Base-by-base conservation (phyloP, 345 rosid species). In the Citrus glauca region DNA sequence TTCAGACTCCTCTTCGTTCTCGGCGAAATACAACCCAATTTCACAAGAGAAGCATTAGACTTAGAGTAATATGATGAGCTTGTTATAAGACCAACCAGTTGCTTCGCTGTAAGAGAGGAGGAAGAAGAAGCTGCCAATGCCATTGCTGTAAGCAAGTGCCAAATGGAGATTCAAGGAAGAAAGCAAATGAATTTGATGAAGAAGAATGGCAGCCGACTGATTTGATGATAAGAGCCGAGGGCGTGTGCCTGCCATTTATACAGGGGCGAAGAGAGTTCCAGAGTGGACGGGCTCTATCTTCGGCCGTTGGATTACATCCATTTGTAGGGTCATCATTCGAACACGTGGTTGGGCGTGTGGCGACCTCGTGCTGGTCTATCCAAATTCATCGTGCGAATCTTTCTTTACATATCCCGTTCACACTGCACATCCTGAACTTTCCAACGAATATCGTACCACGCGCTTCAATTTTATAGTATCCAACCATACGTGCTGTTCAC, bases 321-420 rank as follows among this genome's bases (percentile, higher is more conserved):
- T 42, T 45, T 85, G 84, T 85, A 85, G 32, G 85, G 83, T 1
- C 0, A 0, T 1, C 69, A 73, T 71, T 6, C 4, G 2, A 25
- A 25, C 93, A 86, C 82, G 81, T 82, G 80, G 28, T 19, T 19
- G 1, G 81, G 92, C 97, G 90, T 89, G 97, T 92, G 97, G 89
- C 13, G 74, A 56, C 66, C 97, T 84, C 92, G 88, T 90, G 97
- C 76, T 70, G 89, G 78, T 59, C 42, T 48, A 80, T 38, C 77
- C 75, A 85, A 74, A 67, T 65, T 56, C 85, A 35, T 35, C 30
- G 76, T 11, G 67, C 81, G 73, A 53, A 77, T 28, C 53, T 61
- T 73, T 33, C 79, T 37, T 60, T 17, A 71, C 33, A 71, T 71
- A 61, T 7, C 24, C 10, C 2, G 63, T 75, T 75, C 78, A 75